These are phyloP conservation scores for Agroathelia rolfsii DNA, from an alignment of 1,284 basidiomycete species.

Conservation along the genomic window DNA sequence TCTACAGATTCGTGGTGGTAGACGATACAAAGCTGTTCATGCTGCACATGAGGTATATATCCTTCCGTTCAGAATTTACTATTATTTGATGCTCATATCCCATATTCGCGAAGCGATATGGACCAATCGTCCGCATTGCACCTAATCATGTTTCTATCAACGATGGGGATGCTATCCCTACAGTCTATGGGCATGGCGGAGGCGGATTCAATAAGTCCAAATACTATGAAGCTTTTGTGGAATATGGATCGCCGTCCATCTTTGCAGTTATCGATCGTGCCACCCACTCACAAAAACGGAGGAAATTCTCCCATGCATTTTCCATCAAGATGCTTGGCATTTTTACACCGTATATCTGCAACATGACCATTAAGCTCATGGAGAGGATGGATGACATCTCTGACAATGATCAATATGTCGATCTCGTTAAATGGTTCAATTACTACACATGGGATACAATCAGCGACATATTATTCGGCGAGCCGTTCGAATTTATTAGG, in stretches of 20 bases:
- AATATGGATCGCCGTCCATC: constrained; percentile 16
- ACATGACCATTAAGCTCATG: constrained; percentile 11
- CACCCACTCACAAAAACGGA: constrained; percentile 17
- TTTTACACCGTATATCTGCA: constrained; percentile 14
- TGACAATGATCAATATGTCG: constrained; percentile 11
- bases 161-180: constrained; percentile 14
- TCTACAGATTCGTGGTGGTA: constrained; percentile 8
- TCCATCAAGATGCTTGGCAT: constrained; percentile 13
- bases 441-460: constrained; percentile 38
- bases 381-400: constrained; percentile 15
- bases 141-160: constrained; percentile 20
- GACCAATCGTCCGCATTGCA: constrained; percentile 18
- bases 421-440: constrained; percentile 28
- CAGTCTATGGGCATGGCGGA: constrained; percentile 21
- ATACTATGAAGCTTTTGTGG: constrained; percentile 20
- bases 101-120: constrained; percentile 15
- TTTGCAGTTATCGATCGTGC: constrained; percentile 18
- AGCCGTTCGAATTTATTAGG: constrained; percentile 37
- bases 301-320: constrained; percentile 18
- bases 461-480: constrained; percentile 32
- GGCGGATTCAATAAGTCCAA: constrained; percentile 17
- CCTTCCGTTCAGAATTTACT: too few relatives aligned
- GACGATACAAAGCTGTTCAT: constrained; percentile 10
- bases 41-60: constrained; percentile 9
- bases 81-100: too few relatives aligned